Evolutionary conservation across 495 filamentous ascomycete genomes (phyloP), one percentile per base, ranked within the genome.

Genomic region (Penicillium tannophilum): DNA sequence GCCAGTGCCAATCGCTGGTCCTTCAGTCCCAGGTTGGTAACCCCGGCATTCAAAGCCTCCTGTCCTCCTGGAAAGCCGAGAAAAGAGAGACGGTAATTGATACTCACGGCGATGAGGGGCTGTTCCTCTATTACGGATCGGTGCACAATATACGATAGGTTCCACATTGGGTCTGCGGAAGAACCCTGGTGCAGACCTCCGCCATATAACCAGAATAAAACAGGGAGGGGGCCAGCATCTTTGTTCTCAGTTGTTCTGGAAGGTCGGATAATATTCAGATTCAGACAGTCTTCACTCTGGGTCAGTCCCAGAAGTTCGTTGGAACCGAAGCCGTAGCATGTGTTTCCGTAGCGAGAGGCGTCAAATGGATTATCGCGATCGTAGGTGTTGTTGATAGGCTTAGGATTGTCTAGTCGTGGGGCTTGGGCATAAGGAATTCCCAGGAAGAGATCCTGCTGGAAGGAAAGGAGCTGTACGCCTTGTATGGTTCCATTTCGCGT

Each of bases 1-100:
- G 82, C 72, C 6, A 85, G 69, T 7, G 79, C 82, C 66, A 84
- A 73, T 33, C 86, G 80, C 65, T 88, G 82, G 70, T 89, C 85
- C 12, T 84, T 72, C 4, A 83, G 75, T 11, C 85, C 85, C 6
- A 79, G 68, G 59, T 79, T 82, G 19, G 43, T 62, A 35, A 19
- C 59, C 41, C 35, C 73, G 43, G 45, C 39, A n/a, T 8, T 61
- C 64, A 20, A 56, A 47, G 19, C 69, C 10, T 52, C 54, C 31
- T 59, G 51, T 3, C 53, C 12, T 24, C 61, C 74, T 45, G 81
- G 79, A 46, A 80, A 85, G n/a, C 83, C 83, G 49, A 83, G 79
- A 62, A 84, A 77, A 65, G 82, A 81, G 52, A 84, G 52, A 16
- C 84, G 81, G 63, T 86, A 85, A 70, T 84, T 85, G 63, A 84